These are phyloP conservation scores for Kuraishia floccosa DNA, from an alignment of 805 yeast genomes.

Conservation along the genomic window DNA sequence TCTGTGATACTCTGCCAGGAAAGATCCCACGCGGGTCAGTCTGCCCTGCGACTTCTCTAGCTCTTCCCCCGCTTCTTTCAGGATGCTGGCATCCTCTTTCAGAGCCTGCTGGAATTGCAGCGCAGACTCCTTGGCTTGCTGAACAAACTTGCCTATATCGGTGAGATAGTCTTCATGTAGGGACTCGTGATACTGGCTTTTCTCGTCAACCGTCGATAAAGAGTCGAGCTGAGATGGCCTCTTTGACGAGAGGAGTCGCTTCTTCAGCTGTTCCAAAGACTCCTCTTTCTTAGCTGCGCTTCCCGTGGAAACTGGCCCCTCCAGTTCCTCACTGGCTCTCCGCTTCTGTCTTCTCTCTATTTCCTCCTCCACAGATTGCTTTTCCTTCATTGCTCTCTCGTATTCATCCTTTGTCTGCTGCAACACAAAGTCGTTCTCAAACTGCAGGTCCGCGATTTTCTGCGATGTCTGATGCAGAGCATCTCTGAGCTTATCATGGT, in stretches of 20 bases:
- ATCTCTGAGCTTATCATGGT: neutral
- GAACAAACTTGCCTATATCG: constrained; percentile 18
- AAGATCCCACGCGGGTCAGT: constrained; percentile 14
- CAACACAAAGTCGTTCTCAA: neutral
- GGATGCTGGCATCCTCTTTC: constrained; percentile 17
- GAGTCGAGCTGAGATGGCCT: constrained; percentile 15
- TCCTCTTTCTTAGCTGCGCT: constrained; percentile 13
- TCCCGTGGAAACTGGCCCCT: constrained; percentile 4
- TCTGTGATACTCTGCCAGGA: constrained; percentile 16
- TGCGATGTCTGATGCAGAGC: neutral
- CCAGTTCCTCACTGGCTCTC: neutral
- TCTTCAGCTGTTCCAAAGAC: constrained; percentile 14
- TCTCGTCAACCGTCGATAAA: constrained; percentile 10
- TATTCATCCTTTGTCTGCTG: neutral
- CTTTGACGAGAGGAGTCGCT: constrained; percentile 14
- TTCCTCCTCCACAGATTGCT: no score
- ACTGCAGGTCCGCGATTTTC: neutral
- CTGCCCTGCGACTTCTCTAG: constrained; percentile 18
- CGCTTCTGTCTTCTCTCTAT: neutral
- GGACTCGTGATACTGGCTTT: constrained; percentile 18
- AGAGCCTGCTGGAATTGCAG: constrained; percentile 18
- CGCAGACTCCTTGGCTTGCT: constrained; percentile 17
- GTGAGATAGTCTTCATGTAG: constrained; percentile 19
- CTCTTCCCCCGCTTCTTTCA: constrained; percentile 20
- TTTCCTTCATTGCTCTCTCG: no score